Conservation (phyloP, 768 basidiomycete genomes). For the Gyrodon lividus region DNA sequence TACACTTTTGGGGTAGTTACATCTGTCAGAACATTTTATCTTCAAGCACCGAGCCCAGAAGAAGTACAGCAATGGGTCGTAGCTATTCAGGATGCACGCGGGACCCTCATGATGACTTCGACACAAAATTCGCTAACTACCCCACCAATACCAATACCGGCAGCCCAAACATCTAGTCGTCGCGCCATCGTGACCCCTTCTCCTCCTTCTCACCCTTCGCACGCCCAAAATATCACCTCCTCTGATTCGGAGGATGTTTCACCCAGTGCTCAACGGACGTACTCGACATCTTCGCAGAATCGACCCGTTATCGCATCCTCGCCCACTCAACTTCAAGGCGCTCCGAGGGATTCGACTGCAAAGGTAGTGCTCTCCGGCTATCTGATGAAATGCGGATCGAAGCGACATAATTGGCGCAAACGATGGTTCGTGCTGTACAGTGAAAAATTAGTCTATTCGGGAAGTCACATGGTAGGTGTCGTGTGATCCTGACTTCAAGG, state of each 20-base stretch:
- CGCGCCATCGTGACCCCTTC: constrained; percentile 42
- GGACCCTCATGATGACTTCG: constrained; percentile 59
- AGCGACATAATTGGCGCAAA: constrained; percentile 94
- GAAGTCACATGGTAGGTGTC: constrained; percentile 88
- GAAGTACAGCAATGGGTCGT: constrained; percentile 83
- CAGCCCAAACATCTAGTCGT: constrained; percentile 30
- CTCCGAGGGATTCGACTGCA: constrained; percentile 50
- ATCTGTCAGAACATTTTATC: constrained; percentile 85
- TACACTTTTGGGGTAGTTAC: constrained; percentile 93
- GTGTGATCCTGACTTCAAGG: constrained; percentile 10
- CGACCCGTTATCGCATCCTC: constrained; percentile 41
- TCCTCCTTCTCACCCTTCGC: constrained; percentile 44
- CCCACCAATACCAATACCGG: constrained; percentile 54
- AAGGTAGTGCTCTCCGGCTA: constrained; percentile 88
- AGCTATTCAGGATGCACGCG: constrained; percentile 76
- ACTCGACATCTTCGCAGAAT: constrained; percentile 47
- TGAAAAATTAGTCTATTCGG: constrained; percentile 83
- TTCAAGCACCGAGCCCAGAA: constrained; percentile 69
- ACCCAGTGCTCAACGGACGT: constrained; percentile 42
- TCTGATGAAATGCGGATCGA: constrained; percentile 93
- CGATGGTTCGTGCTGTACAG: constrained; percentile 95
- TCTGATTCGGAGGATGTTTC: constrained; percentile 79
- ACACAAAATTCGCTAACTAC: constrained; percentile 53
- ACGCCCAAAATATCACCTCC: constrained; percentile 57
- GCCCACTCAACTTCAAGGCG: constrained; percentile 39